Evolutionary conservation across 352 stramenopile genomes (phyloP).

Genomic region (Phytophthora pinifolia): DNA sequence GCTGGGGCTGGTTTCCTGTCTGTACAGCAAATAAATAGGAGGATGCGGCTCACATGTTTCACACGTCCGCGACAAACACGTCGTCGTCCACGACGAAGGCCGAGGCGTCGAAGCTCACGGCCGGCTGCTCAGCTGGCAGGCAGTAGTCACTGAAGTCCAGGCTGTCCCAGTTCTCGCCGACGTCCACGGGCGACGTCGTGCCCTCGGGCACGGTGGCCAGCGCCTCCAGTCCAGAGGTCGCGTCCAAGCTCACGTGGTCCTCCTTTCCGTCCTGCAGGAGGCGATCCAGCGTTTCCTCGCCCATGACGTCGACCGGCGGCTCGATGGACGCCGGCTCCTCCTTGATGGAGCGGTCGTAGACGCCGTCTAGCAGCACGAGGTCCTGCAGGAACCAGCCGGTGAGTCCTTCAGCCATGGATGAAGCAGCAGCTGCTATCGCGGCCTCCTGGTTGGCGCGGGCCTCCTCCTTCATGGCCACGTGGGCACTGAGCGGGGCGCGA

Average conservation of each 20-base stretch:
- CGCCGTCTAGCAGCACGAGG: conserved; percentile 31
- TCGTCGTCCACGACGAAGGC: conserved; percentile 32
- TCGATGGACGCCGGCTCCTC: conserved; percentile 1
- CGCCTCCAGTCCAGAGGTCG: conserved; percentile 17
- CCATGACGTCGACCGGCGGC: conserved; percentile 5
- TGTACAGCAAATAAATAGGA: conserved; percentile 39
- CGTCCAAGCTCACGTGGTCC: conserved; percentile 22
- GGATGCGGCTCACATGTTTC: conserved; percentile 32
- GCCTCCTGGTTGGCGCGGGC: conserved; percentile 21
- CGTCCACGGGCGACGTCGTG: conserved; percentile 43
- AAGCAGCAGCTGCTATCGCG: conserved; percentile 4
- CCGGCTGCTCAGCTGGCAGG: conserved; percentile 23
- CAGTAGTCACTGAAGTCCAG: conserved; percentile 35
- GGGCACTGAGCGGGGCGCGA: conserved; percentile 34
- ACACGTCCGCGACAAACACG: conserved; percentile 36
- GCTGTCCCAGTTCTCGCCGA: conserved; percentile 34
- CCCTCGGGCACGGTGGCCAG: conserved; percentile 19
- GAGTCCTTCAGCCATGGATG: background rate
- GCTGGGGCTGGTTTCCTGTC: conserved; percentile 4
- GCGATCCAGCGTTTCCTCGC: conserved; percentile 23
- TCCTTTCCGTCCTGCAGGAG: conserved; percentile 20
- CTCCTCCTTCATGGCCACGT: conserved; percentile 46
- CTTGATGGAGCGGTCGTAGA: conserved; percentile 21
- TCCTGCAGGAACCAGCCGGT: conserved; percentile 33
- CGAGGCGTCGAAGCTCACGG: conserved; percentile 22